Percentiles rank a stretch among this genome's conserved stretches.
Conservation (phyloP, 441 rosid genomes). For the Capsella rubella region DNA sequence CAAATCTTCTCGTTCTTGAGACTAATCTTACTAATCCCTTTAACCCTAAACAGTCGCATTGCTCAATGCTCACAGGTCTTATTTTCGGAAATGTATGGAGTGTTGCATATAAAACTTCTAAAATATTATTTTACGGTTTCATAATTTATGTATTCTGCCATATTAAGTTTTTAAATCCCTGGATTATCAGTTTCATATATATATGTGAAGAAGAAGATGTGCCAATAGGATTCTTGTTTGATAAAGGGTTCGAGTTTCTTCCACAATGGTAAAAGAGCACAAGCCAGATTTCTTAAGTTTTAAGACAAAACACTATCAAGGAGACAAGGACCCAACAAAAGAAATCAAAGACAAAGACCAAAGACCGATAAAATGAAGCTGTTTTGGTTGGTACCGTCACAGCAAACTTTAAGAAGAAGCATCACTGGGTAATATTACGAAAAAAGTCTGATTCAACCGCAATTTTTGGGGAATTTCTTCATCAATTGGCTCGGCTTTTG, state of each 20-base stretch:
- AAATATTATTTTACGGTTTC: too few relatives aligned
- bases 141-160: too few relatives aligned
- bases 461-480: constrained; percentile 18
- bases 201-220: neutral
- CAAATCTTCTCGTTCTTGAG: neutral
- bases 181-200: neutral
- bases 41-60: neutral
- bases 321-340: neutral
- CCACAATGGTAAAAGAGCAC: constrained; percentile 37
- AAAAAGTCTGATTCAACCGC: constrained; percentile 28
- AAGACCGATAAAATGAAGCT: constrained; percentile 42
- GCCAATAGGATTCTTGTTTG: constrained; percentile 29
- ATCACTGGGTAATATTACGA: constrained; percentile 37
- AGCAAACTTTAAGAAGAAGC: constrained; percentile 50
- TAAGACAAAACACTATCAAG: constrained; percentile 23
- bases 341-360: constrained; percentile 21
- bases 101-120: neutral
- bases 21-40: neutral
- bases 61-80: too few relatives aligned
- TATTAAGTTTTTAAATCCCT: too few relatives aligned
- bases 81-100: neutral
- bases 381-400: constrained; percentile 51
- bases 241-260: constrained; percentile 24
- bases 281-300: constrained; percentile 40
- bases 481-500: constrained; percentile 54